Percentiles rank a stretch among this genome's conserved stretches.
Evolutionary conservation across 2,329 filamentous ascomycete species (phyloP).

Genomic region (Conoideocrella luteorostrata): DNA sequence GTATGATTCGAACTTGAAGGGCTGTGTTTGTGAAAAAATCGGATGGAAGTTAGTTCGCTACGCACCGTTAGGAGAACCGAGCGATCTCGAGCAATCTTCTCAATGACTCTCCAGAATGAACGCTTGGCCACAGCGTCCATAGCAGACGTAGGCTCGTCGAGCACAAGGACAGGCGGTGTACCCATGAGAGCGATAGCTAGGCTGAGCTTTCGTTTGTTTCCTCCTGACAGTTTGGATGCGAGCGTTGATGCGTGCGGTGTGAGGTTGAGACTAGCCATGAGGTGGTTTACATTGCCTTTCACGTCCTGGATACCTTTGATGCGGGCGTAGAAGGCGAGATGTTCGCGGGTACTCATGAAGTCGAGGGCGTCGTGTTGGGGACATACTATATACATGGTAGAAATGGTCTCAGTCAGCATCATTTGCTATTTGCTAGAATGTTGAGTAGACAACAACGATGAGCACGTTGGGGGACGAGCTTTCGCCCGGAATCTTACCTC

Average conservation of each 20-base stretch:
- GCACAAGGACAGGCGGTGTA: conserved; percentile 71
- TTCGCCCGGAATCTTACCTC: conserved; percentile 37
- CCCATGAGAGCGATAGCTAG: conserved; percentile 83
- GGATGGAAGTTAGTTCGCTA: no score
- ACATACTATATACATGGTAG: conserved; percentile 78
- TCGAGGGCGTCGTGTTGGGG: conserved; percentile 81
- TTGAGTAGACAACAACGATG: no score
- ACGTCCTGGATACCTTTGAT: conserved; percentile 68
- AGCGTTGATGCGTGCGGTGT: conserved; percentile 60
- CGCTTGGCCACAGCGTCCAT: conserved; percentile 84
- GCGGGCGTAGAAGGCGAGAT: conserved; percentile 74
- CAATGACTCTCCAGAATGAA: conserved; percentile 79
- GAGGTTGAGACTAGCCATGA: conserved; percentile 69
- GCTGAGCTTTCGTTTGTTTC: conserved; percentile 80
- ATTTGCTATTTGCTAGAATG: no score
- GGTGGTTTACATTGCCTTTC: conserved; percentile 63
- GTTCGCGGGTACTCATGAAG: conserved; percentile 74
- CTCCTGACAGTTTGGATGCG: conserved; percentile 70
- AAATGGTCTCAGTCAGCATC: conserved; percentile 27
- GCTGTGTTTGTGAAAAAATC: no score
- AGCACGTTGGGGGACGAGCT: no score
- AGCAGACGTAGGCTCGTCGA: conserved; percentile 78
- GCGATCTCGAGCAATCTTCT: conserved; percentile 62
- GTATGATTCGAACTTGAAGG: no score
- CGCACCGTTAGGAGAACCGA: conserved; percentile 63